phyloP scores from a whole-genome alignment of 208 protist genomes.

The Vickermania ingenoplastis region DNA sequence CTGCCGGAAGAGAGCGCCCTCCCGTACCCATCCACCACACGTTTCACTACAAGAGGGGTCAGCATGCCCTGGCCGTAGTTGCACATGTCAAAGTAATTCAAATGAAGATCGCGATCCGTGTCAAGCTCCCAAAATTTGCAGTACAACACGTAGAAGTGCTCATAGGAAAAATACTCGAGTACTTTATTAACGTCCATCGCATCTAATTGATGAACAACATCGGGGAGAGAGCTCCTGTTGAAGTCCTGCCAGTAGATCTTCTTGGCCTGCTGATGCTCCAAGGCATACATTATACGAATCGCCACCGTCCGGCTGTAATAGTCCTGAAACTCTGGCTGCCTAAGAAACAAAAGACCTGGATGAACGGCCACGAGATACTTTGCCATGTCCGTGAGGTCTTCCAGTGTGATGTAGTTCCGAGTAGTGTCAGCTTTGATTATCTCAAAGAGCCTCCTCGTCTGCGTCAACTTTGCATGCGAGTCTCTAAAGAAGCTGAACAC shows the following conservation, averaged over 20 bases:
- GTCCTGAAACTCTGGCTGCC: conserved; percentile 93
- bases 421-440: conserved; percentile 39
- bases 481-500: conserved; percentile 51
- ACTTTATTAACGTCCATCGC: conserved; percentile 83
- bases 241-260: conserved; percentile 81
- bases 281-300: conserved; percentile 92
- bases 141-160: conserved; percentile 99
- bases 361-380: conserved; percentile 79
- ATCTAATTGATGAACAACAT: conserved; percentile 73
- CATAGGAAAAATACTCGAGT: conserved; percentile 95
- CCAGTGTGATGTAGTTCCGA: conserved; percentile 48
- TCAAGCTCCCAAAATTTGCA: conserved; percentile 99
- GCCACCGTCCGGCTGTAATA: conserved; percentile 93
- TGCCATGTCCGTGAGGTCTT: conserved; percentile 53
- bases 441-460: conserved; percentile 69
- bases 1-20: conserved; percentile 41
- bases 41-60: conserved; percentile 57
- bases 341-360: conserved; percentile 90
- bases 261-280: conserved; percentile 74
- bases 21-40: conserved; percentile 69
- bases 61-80: conserved; percentile 78
- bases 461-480: conserved; percentile 33
- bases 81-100: conserved; percentile 82
- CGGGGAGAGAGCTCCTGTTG: conserved; percentile 72
- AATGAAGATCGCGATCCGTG: conserved; percentile 88